Conservation (phyloP, 495 filamentous ascomycete species). For the Penicillium samsonianum region DNA sequence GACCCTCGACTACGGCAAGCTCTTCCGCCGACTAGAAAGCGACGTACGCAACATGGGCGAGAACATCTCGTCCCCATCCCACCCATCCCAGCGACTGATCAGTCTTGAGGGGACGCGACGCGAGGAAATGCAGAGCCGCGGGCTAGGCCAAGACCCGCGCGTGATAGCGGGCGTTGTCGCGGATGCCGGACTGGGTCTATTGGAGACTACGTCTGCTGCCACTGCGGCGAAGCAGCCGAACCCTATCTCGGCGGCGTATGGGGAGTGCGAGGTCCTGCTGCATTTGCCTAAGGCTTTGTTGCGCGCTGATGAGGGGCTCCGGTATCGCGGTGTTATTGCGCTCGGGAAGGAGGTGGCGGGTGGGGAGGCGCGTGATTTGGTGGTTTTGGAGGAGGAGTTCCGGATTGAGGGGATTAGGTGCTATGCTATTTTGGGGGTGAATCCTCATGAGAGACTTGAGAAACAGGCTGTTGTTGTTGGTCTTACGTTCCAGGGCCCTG, state of each 20-base stretch:
- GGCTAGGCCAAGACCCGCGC: conserved; percentile 39
- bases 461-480: conserved; percentile 58
- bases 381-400: conserved; percentile 49
- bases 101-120: conserved; percentile 36
- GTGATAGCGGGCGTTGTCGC: conserved; percentile 43
- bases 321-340: conserved; percentile 43
- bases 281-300: conserved; percentile 47
- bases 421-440: conserved; percentile 57
- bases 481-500: conserved; percentile 47
- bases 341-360: conserved; percentile 29
- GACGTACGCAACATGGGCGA: conserved; percentile 38
- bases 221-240: conserved; percentile 18
- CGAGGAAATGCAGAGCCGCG: conserved; percentile 35
- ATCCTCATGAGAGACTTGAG: conserved; percentile 58
- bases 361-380: conserved; percentile 29
- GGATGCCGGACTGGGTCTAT: conserved; percentile 38
- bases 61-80: conserved; percentile 20
- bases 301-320: conserved; percentile 43
- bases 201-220: conserved; percentile 44
- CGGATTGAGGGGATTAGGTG: conserved; percentile 47
- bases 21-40: conserved; percentile 46
- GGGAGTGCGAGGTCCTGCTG: conserved; percentile 43
- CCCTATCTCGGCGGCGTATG: conserved; percentile 38
- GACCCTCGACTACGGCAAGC: conserved; percentile 50
- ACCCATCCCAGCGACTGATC: conserved; percentile 29